These are phyloP conservation scores for Emericellopsis cladophorae DNA, from an alignment of 2,329 filamentous ascomycete species.

Conservation along the genomic window DNA sequence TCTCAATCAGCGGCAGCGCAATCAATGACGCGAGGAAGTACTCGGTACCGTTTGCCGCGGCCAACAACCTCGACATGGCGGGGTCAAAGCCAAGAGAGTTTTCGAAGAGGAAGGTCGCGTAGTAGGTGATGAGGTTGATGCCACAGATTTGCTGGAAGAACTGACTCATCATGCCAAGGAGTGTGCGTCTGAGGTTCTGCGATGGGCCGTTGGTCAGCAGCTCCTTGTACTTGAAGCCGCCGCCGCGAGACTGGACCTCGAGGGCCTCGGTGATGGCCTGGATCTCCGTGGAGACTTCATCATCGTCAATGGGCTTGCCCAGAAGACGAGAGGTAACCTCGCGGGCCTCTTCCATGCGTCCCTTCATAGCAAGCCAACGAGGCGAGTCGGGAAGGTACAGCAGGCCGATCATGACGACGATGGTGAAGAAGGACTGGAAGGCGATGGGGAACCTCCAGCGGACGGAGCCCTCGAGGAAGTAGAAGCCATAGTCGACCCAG, in stretches of 20 bases:
- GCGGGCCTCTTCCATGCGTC: constrained; percentile 13
- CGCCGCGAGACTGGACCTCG: constrained; percentile 15
- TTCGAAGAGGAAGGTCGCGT: constrained; percentile 18
- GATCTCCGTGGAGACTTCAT: constrained; percentile 14
- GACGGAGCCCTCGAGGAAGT: constrained; percentile 14
- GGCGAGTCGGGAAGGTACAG: constrained; percentile 34
- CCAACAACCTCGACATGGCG: constrained; percentile 36
- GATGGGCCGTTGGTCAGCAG: constrained; percentile 31
- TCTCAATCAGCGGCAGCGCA: constrained; percentile 28
- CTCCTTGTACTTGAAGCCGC: constrained; percentile 13
- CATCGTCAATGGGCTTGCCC: constrained; percentile 10
- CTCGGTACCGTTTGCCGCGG: constrained; percentile 36
- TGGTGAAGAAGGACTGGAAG: constrained; percentile 15
- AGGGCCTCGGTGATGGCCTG: constrained; percentile 29
- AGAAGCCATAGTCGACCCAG: constrained; percentile 18
- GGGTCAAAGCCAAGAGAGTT: constrained; percentile 30
- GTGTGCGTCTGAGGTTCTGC: constrained; percentile 24
- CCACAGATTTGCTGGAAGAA: constrained; percentile 15
- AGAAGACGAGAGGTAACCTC: constrained; percentile 12
- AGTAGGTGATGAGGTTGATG: constrained; percentile 23
- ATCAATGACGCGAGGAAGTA: constrained; percentile 25
- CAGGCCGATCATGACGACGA: constrained; percentile 39
- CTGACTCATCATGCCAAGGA: constrained; percentile 14
- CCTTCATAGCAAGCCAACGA: constrained; percentile 31
- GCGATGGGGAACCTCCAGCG: constrained; percentile 19